Evolutionary conservation across 306 rosid species (phyloP), one percentile per base, ranked within the genome.

Genomic region (Geum urbanum): DNA sequence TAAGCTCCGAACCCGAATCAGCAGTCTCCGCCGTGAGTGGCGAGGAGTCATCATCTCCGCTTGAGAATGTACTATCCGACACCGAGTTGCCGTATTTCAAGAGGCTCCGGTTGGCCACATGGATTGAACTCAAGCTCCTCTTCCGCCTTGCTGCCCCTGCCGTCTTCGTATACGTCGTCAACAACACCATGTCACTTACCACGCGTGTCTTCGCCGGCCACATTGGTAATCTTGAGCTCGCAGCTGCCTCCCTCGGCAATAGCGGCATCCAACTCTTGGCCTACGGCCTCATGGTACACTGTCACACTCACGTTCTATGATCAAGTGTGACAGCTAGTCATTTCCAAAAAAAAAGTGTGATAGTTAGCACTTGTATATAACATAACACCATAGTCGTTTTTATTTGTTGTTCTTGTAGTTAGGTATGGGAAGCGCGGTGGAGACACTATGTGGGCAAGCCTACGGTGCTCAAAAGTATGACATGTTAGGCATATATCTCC

Each of bases 381-480:
- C n/a, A n/a, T n/a, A n/a, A n/a, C n/a, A n/a, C n/a, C n/a, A 13
- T 50, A 0, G 16, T 47, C 18, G 0, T 13, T 7, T 40, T 24
- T 22, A 9, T 14, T 16, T 1, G n/a, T n/a, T n/a, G n/a, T 24
- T 58, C n/a, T 9, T 19, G 20, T 24, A 90, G 94, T 73, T 90
- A 19, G 96, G 96, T 0, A 90, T 90, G 96, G 96, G 96, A 70
- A 90, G 96, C 6, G 96, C 96, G 0, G 96, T 88, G 66, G 96
- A 90, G 78, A 90, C 95, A 0, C 71, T 90, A 41, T 87, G 96
- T 8, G 96, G 96, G 0, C 95, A 90, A 72, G 95, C 96, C 0
- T 88, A 77, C 58, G 96, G 95, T 3, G 96, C 91, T 2, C 46
- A 76, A 1, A 83, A 70, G 46, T 71, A 88, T 22, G 90, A 86